phyloP scores from a whole-genome alignment of 2,329 filamentous ascomycete species.

The Talaromyces sp. region DNA sequence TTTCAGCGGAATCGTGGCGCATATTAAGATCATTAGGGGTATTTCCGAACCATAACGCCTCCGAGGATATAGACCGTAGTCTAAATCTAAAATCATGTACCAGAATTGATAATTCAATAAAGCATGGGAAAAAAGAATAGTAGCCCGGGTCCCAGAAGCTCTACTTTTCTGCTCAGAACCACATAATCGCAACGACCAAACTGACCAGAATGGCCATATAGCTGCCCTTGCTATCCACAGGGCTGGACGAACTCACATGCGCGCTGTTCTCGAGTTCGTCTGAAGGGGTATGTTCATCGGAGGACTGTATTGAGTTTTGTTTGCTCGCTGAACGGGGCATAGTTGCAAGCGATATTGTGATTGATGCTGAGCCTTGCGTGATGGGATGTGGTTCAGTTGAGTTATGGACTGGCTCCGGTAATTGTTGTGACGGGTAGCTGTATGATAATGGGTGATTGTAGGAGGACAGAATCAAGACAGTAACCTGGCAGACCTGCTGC shows the following conservation, averaged over 20 bases:
- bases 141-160: neutral
- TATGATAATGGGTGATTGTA: neutral
- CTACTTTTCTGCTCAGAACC: constrained; percentile 9
- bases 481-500: constrained; percentile 17
- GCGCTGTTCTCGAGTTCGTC: neutral
- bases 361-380: neutral
- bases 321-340: neutral
- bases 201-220: constrained; percentile 18
- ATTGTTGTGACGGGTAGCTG: neutral
- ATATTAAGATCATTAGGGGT: constrained; percentile 4
- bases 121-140: too few species aligned
- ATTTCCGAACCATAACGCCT: constrained; percentile 8
- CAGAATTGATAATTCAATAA: neutral
- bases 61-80: neutral
- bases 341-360: constrained; percentile 9
- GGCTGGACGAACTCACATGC: constrained; percentile 10
- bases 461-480: neutral
- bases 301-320: neutral
- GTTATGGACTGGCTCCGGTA: neutral
- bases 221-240: constrained; percentile 14
- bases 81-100: neutral
- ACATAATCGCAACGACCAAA: constrained; percentile 17
- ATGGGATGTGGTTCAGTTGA: neutral
- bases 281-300: neutral
- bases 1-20: neutral